Base-by-base conservation (phyloP, 2,329 filamentous ascomycete genomes). In the Fusarium sp. region DNA sequence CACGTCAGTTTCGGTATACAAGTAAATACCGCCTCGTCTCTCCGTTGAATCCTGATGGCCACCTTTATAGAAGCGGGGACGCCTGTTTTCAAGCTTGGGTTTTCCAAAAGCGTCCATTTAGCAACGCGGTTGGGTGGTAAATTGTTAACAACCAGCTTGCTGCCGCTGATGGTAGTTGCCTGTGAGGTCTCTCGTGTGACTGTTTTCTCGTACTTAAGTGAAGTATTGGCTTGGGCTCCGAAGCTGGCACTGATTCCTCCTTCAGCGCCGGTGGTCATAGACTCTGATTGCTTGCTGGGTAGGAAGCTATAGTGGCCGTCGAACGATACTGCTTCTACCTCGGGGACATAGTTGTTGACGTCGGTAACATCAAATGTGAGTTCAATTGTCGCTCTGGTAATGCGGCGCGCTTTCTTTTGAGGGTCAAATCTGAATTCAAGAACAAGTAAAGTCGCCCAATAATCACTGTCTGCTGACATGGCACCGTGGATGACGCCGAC, bases 31-130 rank as follows among this genome's bases (percentile, higher is more conserved):
- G 32, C 7, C 17, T 61, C 46, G 0, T 61, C 55, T 15, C 39
- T 44, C 22, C 56, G 43, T 35, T 56, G 48, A 0, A 65, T 27
- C 10, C 46, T 23, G 0, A 65, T 27, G 3, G 61, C 63, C 3
- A 64, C 47, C 9, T 33, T 19, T 2, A 66, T 35, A 0, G 49
- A 66, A 6, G 50, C 25, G 4, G 60, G 62, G 2, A 66, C 46
- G 3, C 62, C 62, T 4, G 39, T 20, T 15, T 59, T 59, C 13
- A 45, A 41, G n/a, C 30, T 40, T 6, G 41, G 17, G 7, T 69
- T 69, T 17, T 68, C 66, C 4, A 60, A 3, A 8, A 68, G 23
- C 14, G 40, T 58, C 61, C 66, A 69, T 19, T 45, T 56, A 14
- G 55, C 63, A 8, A 23, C 11, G 0, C 54, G 44, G 14, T 62